These are phyloP conservation scores for Biscogniauxia mediterranea DNA, from an alignment of 2,329 filamentous ascomycete genomes.

Conservation along the genomic window DNA sequence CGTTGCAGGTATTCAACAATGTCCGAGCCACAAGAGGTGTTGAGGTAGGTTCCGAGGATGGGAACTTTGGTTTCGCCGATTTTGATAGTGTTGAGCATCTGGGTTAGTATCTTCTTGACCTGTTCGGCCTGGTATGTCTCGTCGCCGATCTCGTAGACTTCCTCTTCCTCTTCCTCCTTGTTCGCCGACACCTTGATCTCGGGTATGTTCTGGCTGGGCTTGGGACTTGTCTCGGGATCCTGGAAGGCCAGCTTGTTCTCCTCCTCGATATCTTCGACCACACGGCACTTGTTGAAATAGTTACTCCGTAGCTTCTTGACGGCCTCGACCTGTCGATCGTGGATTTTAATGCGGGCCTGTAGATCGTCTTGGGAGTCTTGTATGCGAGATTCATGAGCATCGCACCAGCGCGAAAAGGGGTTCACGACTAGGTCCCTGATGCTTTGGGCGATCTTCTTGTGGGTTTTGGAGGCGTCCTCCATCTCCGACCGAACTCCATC, in stretches of 20 bases:
- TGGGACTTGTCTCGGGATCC: slow-evolving; percentile 71
- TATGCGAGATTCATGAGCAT: slow-evolving; percentile 86
- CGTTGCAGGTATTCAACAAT: slow-evolving; percentile 95
- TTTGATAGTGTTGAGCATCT: slow-evolving; percentile 84
- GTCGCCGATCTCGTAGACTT: slow-evolving; percentile 87
- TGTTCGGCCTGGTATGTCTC: slow-evolving; percentile 81
- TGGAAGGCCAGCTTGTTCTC: slow-evolving; percentile 98
- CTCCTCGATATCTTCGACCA: slow-evolving; percentile 95
- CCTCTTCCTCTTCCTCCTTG: slow-evolving; percentile 66
- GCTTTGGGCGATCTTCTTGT: slow-evolving; percentile 93
- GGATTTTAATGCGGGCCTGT: slow-evolving; percentile 83
- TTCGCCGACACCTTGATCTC: slow-evolving; percentile 85
- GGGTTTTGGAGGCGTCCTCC: slow-evolving; percentile 83
- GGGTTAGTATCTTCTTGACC: slow-evolving; percentile 82
- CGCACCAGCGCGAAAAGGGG: slow-evolving; percentile 94
- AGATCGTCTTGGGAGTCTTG: slow-evolving; percentile 95
- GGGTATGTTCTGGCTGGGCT: slow-evolving; percentile 58
- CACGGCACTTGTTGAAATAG: slow-evolving; percentile 98
- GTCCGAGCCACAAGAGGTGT: slow-evolving; percentile 86
- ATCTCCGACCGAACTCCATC: slow-evolving; percentile 91
- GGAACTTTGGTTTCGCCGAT: slow-evolving; percentile 91
- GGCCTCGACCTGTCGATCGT: slow-evolving; percentile 85
- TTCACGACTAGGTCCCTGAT: slow-evolving; percentile 94
- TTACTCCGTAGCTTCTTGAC: slow-evolving; percentile 92
- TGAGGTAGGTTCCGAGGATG: slow-evolving; percentile 91